Conservation (phyloP, 164 flowering plant genomes). For the Taxillus chinensis region DNA sequence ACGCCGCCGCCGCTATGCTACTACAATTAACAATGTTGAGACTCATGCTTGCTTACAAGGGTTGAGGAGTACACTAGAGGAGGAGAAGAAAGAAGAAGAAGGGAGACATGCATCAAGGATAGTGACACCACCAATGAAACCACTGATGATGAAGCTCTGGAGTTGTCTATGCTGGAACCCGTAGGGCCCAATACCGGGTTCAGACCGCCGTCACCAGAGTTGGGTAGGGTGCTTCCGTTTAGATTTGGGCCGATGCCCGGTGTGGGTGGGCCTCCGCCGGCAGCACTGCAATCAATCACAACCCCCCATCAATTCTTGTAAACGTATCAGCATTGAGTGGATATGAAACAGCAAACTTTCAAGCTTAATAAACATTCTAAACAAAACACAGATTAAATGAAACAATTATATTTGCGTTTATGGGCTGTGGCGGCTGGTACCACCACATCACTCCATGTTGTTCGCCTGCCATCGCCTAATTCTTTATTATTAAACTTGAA, state of each 20-base stretch:
- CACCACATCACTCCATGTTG: no score
- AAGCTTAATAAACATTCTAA: no score
- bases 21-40: no score
- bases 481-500: no score
- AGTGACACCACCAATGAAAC: neutral
- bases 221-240: neutral
- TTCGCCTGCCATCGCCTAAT: no score
- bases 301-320: neutral
- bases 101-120: neutral
- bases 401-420: no score
- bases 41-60: neutral
- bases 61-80: neutral
- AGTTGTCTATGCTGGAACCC: conserved; percentile 11
- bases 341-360: no score
- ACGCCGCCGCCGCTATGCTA: neutral
- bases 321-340: no score
- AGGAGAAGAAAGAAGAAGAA: conserved; percentile 9
- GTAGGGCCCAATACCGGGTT: conserved; percentile 16
- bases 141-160: conserved; percentile 9
- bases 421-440: no score
- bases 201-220: conserved; percentile 7
- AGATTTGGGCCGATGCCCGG: conserved; percentile 7
- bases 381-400: no score
- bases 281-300: conserved; percentile 27
- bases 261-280: conserved; percentile 21